Base-by-base conservation (phyloP, 176 grass and related monocot genomes). In the Oryza officinalis region DNA sequence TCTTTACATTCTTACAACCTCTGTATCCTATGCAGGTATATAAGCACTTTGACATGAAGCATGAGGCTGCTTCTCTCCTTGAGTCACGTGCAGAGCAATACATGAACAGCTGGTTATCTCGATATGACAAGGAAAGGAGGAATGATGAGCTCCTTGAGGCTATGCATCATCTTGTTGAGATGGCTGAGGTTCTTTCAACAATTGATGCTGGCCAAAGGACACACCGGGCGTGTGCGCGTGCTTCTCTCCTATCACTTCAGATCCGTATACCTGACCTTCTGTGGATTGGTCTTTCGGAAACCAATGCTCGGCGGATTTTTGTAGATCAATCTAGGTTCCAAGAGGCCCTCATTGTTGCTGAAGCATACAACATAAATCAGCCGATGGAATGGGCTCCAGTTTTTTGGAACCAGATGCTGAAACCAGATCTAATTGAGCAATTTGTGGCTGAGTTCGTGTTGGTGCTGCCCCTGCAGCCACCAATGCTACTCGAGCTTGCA, bases 31-130 rank as follows among this genome's bases (percentile, higher is more conserved):
- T 86, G 59, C 90, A 98, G 95, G 92, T 98, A 59, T 98, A 95
- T 46, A 98, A 74, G 50, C 93, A 98, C 52, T 98, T 98, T 26
- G 93, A 95, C 71, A 98, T 95, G 96, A 98, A 98, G 71, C 96
- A 98, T 61, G 96, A 98, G 54, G 93, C 89, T 71, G 93, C 96
- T 47, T 88, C 86, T 44, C 93, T 98, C 40, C 90, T 98, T 27
- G 96, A 95, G 61, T 95, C 87, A 30, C 93, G 87, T 46, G 87
- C 93, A 13, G 84, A 79, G 69, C 93, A 91, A 85, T 89, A 87
- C 91, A 98, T 98, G 89, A 81, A 88, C 46, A 86, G 90, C 35
- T 95, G 92, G 92, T 79, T 86, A 67, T 84, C 79, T 74, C 82
- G 87, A 52, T 81, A 82, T 18, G 91, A 95, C 32, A 92, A 93